Conservation (phyloP, 2,329 filamentous ascomycete species). For the Myriosclerotinia curreyana region DNA sequence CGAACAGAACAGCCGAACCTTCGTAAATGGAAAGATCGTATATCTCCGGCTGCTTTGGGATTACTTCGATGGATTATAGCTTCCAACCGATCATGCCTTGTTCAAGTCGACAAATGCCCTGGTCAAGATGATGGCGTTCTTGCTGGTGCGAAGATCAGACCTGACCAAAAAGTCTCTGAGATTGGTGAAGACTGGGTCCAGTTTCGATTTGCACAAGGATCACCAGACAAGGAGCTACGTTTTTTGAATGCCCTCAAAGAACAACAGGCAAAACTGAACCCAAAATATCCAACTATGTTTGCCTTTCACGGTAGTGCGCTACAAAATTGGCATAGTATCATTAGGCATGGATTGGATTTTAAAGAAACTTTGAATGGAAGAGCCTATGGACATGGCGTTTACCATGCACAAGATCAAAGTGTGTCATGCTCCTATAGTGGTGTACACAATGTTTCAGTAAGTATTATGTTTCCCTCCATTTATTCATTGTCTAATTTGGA, state of each 20-base stretch:
- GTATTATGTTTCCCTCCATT: slow-evolving; percentile 15
- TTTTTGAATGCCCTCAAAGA: slow-evolving; percentile 63
- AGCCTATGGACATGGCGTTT: slow-evolving; percentile 74
- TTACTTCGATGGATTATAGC: slow-evolving; percentile 85
- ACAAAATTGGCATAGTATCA: slow-evolving; percentile 84
- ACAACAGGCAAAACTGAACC: slow-evolving; percentile 39
- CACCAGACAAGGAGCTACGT: slow-evolving; percentile 77
- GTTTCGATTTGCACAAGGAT: slow-evolving; percentile 84
- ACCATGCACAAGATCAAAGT: slow-evolving; percentile 63
- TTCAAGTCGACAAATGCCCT: slow-evolving; percentile 60
- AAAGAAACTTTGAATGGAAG: slow-evolving; percentile 61
- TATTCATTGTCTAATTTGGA: slow-evolving; percentile 18
- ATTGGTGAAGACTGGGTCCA: slow-evolving; percentile 66
- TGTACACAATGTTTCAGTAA: slow-evolving; percentile 15
- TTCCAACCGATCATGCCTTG: slow-evolving; percentile 82
- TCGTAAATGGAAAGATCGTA: slow-evolving; percentile 53
- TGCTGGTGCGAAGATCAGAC: slow-evolving; percentile 29
- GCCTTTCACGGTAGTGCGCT: slow-evolving; percentile 82
- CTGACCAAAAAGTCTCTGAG: slow-evolving; percentile 51
- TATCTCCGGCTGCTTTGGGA: slow-evolving; percentile 64
- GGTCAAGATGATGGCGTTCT: slow-evolving; percentile 32
- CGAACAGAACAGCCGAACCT: slow-evolving; percentile 35
- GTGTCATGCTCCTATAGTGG: slow-evolving; percentile 46
- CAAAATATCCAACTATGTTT: slow-evolving; percentile 67
- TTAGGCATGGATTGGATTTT: slow-evolving; percentile 78